Evolutionary conservation across 331 rosid species (phyloP).

Genomic region (Erythrophleum ivorense): DNA sequence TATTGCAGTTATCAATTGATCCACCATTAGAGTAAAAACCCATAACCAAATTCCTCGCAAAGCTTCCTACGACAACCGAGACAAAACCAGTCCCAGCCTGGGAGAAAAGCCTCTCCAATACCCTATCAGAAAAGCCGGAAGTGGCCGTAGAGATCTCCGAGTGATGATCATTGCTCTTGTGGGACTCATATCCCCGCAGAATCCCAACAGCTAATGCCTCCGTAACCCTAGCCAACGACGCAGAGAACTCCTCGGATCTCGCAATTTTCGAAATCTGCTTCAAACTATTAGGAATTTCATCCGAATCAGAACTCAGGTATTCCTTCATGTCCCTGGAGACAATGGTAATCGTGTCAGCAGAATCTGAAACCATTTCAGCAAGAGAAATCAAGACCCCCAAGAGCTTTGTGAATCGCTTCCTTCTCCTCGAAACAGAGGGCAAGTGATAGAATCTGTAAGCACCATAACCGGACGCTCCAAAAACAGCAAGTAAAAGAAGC

Average conservation of each 20-base stretch:
- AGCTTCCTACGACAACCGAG: conserved; percentile 90
- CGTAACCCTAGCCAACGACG: conserved; percentile 53
- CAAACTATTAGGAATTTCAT: conserved; percentile 78
- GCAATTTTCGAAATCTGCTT: conserved; percentile 82
- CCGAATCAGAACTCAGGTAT: conserved; percentile 74
- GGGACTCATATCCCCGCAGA: conserved; percentile 54
- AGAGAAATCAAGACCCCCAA: conserved; percentile 65
- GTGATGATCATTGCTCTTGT: conserved; percentile 19
- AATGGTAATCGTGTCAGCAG: conserved; percentile 62
- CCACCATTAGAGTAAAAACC: conserved; percentile 51
- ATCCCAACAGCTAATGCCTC: conserved; percentile 71
- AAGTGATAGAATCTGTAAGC: conserved; percentile 64
- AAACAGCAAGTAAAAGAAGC: conserved; percentile 59
- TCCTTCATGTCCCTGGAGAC: conserved; percentile 70
- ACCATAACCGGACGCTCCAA: conserved; percentile 78
- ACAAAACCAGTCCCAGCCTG: conserved; percentile 82
- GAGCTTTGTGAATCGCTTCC: conserved; percentile 56
- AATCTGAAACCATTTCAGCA: conserved; percentile 65
- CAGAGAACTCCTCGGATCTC: conserved; percentile 62
- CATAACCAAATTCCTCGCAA: conserved; percentile 83
- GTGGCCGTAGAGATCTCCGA: conserved; percentile 28
- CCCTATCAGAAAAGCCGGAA: conserved; percentile 52
- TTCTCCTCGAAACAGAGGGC: conserved; percentile 63
- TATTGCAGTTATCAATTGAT: conserved; percentile 21
- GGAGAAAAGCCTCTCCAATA: conserved; percentile 65